phyloP scores from a whole-genome alignment of 129 eudicot genomes.

The Saussurea involucrata region DNA sequence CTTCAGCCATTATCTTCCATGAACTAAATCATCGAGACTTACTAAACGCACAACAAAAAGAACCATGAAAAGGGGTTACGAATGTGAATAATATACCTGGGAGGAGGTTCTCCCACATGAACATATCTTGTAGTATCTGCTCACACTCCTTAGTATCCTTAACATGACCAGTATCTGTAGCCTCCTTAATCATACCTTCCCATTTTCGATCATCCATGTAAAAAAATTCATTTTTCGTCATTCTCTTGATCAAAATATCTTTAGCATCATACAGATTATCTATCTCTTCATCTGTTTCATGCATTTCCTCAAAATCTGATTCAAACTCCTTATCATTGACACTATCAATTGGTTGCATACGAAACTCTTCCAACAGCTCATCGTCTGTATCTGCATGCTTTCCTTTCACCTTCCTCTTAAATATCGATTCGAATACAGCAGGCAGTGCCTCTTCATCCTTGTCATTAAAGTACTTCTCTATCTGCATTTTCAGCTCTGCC shows the following conservation, averaged over 20 bases:
- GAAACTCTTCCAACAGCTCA: conserved; percentile 51
- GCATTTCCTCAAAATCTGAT: conserved; percentile 48
- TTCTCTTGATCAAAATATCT: conserved; percentile 39
- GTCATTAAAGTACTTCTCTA: conserved; percentile 48
- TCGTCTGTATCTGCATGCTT: conserved; percentile 75
- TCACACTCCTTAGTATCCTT: conserved; percentile 81
- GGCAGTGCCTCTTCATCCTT: conserved; percentile 57
- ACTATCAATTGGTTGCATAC: conserved; percentile 31
- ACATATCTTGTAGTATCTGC: conserved; percentile 80
- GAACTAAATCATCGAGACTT: not conserved
- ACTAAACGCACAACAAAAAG: not conserved
- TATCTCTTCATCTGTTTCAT: conserved; percentile 59
- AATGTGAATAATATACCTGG: conserved; percentile 58
- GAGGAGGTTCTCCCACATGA: conserved; percentile 77
- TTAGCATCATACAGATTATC: conserved; percentile 49
- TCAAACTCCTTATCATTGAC: conserved; percentile 50
- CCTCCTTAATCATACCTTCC: conserved; percentile 68
- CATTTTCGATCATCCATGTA: conserved; percentile 73
- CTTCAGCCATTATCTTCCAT: not conserved
- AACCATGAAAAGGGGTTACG: not conserved
- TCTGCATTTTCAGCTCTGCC: conserved; percentile 60
- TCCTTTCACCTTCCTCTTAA: conserved; percentile 47
- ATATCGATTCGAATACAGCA: conserved; percentile 49
- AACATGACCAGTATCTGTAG: conserved; percentile 44
- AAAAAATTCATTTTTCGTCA: conserved; percentile 41